A percentile compares a stretch with the other conserved stretches of the same genome.
Conservation (phyloP, 306 rosid species). For the Prunus dulcis region DNA sequence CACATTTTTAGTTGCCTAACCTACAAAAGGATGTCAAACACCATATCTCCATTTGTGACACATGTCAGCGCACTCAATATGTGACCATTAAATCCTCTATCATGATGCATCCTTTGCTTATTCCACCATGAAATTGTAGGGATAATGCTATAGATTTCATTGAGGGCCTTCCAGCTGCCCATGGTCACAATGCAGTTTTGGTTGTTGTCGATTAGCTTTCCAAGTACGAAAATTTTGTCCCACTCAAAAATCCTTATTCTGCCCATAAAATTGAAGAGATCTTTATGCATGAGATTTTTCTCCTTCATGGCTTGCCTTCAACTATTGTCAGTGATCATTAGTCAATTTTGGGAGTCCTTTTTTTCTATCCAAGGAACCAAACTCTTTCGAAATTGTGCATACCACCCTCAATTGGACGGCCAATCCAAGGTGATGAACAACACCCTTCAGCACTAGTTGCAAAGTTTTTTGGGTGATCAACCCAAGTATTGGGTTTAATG, state of each 20-base stretch:
- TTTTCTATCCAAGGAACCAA: not conserved
- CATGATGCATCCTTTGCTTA: not conserved
- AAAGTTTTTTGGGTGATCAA: not conserved
- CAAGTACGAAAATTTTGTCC: not conserved
- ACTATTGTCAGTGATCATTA: not conserved
- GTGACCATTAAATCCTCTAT: not conserved
- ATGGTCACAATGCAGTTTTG: not conserved
- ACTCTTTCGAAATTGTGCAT: not conserved
- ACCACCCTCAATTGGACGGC: not conserved
- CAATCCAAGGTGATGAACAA: not conserved
- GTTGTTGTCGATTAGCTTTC: not conserved
- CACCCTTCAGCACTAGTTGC: not conserved
- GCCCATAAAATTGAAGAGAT: not conserved
- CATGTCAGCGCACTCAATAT: not conserved
- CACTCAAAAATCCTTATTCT: not conserved
- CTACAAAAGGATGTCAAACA: not conserved
- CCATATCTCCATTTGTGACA: not conserved
- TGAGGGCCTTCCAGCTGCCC: not conserved
- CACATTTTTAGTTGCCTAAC: not conserved
- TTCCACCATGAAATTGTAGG: not conserved
- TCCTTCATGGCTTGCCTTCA: not conserved
- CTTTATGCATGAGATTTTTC: not conserved
- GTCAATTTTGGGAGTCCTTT: not conserved
- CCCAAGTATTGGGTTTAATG: not conserved
- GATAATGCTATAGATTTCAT: not conserved